Conservation (phyloP, 257 asterid genomes). For the Oldenlandia corymbosa region DNA sequence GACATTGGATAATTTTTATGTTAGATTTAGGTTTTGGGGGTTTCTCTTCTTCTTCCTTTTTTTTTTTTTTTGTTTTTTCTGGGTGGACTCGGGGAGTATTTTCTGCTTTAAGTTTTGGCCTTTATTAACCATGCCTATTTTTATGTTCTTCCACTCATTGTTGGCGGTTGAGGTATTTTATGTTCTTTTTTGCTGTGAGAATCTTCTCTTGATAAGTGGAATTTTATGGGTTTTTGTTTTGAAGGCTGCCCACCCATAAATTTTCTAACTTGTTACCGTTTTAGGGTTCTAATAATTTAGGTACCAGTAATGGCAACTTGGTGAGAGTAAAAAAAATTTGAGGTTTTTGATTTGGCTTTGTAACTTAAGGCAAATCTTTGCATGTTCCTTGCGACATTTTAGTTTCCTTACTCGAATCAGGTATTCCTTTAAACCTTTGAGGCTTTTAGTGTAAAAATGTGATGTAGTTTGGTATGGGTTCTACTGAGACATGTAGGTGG, state of each 20-base stretch:
- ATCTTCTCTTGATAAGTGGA: neutral
- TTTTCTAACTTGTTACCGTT: neutral
- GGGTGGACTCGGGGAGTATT: slow-evolving; percentile 3
- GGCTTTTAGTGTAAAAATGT: neutral
- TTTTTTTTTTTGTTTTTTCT: slow-evolving; percentile 22
- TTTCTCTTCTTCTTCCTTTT: neutral
- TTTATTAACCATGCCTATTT: slow-evolving; percentile 9
- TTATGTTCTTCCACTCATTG: neutral
- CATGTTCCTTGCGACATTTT: neutral
- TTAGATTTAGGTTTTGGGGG: slow-evolving; percentile 26
- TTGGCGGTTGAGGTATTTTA: slow-evolving; percentile 5
- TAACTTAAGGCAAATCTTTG: neutral
- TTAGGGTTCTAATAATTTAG: neutral
- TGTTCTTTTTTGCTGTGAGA: neutral
- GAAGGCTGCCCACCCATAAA: neutral
- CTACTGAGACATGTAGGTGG: neutral
- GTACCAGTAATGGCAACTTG: neutral
- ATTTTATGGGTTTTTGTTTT: no score
- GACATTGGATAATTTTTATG: slow-evolving; percentile 15
- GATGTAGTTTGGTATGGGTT: neutral
- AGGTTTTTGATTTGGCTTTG: neutral
- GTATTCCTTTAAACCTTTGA: neutral
- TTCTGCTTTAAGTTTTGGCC: slow-evolving; percentile 3
- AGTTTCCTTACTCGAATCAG: neutral
- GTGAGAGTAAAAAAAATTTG: slow-evolving; percentile 2